phyloP scores from a whole-genome alignment of 306 rosid genomes.

The Trichosanthes cucumerina region DNA sequence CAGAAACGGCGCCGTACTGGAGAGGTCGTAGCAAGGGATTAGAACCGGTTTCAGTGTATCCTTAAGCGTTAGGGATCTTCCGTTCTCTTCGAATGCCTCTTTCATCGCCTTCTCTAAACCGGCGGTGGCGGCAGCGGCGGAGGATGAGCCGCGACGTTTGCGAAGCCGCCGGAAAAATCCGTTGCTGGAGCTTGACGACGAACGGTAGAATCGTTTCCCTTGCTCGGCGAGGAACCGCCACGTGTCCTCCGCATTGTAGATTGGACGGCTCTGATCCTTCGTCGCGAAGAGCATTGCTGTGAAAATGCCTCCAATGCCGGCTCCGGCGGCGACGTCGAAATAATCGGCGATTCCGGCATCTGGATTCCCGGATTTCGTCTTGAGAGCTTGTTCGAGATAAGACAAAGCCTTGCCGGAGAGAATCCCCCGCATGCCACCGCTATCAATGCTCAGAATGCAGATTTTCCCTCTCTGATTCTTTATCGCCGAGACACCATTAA shows the following conservation, averaged over 20 bases:
- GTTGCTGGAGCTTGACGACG: conserved; percentile 17
- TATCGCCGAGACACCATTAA: conserved; percentile 37
- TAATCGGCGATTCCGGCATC: conserved; percentile 87
- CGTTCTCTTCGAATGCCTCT: conserved; percentile 54
- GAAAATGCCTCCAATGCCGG: conserved; percentile 89
- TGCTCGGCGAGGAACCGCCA: conserved; percentile 71
- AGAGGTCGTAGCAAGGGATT: conserved; percentile 84
- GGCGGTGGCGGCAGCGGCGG: conserved; percentile 26
- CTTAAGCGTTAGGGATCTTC: conserved; percentile 45
- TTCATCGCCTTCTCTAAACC: conserved; percentile 67
- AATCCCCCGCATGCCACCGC: conserved; percentile 91
- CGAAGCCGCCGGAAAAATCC: conserved; percentile 33
- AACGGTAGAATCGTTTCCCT: conserved; percentile 49
- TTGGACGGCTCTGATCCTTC: conserved; percentile 54
- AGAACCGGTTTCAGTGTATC: conserved; percentile 90
- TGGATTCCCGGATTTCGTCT: conserved; percentile 73
- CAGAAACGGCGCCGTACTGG: conserved; percentile 91
- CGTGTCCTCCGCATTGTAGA: conserved; percentile 65
- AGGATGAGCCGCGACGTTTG: conserved; percentile 20
- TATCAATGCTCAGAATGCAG: conserved; percentile 87
- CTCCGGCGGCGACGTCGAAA: conserved; percentile 83
- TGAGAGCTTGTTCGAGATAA: conserved; percentile 63
- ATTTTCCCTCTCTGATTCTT: conserved; percentile 94
- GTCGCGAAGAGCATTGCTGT: conserved; percentile 89
- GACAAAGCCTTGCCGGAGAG: conserved; percentile 85